Percentiles rank a stretch among this genome's conserved stretches.
These are phyloP conservation scores for Ceratobasidium sp. DNA, from an alignment of 1,284 basidiomycete species.

Conservation along the genomic window DNA sequence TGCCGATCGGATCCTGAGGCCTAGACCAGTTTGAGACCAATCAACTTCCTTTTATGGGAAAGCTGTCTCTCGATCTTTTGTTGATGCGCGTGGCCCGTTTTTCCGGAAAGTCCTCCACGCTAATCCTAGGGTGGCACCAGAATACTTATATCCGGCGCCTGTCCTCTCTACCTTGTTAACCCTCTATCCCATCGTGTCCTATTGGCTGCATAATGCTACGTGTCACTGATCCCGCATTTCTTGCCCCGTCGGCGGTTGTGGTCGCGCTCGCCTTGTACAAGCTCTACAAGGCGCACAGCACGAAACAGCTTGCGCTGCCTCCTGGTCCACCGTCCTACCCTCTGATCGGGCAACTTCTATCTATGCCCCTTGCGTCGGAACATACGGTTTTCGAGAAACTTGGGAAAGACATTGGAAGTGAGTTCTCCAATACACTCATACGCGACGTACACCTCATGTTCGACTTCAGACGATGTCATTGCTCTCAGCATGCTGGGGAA, in stretches of 20 bases:
- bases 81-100: conserved; percentile 1
- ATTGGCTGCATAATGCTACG: background rate
- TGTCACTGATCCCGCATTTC: background rate
- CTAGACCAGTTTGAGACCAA: background rate
- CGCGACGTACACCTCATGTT: background rate
- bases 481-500: conserved; percentile 29
- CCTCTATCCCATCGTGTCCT: background rate
- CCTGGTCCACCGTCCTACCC: conserved; percentile 32
- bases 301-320: background rate
- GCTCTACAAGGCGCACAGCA: background rate
- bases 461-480: conserved; percentile 4
- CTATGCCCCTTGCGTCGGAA: conserved; percentile 22
- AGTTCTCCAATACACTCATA: background rate
- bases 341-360: conserved; percentile 12
- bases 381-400: conserved; percentile 27
- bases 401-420: conserved; percentile 16
- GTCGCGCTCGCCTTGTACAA: background rate
- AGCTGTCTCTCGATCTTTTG: background rate
- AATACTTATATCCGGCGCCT: background rate
- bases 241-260: background rate
- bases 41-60: background rate
- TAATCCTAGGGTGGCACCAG: background rate
- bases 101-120: background rate
- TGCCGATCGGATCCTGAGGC: background rate
- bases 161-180: no score